phyloP scores from a whole-genome alignment of 768 basidiomycete species.

The Hericium alpestre region DNA sequence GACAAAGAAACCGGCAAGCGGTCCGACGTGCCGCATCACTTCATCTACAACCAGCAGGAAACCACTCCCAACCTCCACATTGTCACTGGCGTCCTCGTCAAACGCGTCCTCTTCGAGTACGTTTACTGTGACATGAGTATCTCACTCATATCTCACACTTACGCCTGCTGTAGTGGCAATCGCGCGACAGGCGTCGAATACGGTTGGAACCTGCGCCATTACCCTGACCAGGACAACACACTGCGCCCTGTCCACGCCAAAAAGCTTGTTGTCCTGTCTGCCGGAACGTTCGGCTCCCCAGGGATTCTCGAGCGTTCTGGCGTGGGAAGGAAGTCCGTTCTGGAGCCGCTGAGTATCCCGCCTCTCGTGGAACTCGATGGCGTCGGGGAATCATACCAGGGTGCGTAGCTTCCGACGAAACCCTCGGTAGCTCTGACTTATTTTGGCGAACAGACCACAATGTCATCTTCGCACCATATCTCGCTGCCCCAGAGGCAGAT shows the following conservation, averaged over 20 bases:
- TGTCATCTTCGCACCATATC: constrained; percentile 7
- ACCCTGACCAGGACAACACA: constrained; percentile 6
- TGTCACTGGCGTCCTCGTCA: constrained; percentile 23
- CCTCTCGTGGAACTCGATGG: constrained; percentile 26
- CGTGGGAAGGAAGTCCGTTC: constrained; percentile 23
- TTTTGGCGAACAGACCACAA: constrained; percentile 5
- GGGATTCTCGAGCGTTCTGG: constrained; percentile 32
- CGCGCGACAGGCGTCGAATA: constrained; percentile 30
- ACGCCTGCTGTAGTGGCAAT: constrained; percentile 16
- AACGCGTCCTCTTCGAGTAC: constrained; percentile 22
- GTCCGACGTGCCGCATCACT: constrained; percentile 39
- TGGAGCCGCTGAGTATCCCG: constrained; percentile 21
- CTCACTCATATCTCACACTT: neutral
- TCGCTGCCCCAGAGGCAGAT: constrained; percentile 7
- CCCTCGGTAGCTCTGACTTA: neutral
- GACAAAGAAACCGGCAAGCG: constrained; percentile 38
- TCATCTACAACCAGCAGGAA: constrained; percentile 22
- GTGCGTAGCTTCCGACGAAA: constrained; percentile 8
- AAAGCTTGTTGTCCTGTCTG: constrained; percentile 26
- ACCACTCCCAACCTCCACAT: constrained; percentile 21
- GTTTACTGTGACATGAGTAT: neutral
- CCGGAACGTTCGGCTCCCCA: constrained; percentile 26
- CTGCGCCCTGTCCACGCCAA: constrained; percentile 18
- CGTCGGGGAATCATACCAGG: constrained; percentile 31
- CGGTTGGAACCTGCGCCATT: constrained; percentile 17